Evolutionary conservation across 2,329 filamentous ascomycete genomes (phyloP).

Genomic region (Colletotrichum siamense): DNA sequence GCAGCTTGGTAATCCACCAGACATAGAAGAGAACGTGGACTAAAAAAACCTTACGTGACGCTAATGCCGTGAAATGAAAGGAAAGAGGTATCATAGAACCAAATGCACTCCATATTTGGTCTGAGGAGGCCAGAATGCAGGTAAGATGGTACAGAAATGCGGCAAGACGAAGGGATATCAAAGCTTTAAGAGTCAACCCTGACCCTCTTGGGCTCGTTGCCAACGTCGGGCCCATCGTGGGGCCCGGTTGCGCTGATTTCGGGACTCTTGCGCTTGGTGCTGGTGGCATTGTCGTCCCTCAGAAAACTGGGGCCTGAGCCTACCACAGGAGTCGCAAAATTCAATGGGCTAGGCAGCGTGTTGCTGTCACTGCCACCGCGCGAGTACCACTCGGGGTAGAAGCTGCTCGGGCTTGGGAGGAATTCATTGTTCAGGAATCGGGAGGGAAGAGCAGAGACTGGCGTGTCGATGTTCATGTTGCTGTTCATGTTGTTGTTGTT

Average conservation of each 20-base stretch:
- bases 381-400: constrained; percentile 92
- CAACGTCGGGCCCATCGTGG: constrained; percentile 45
- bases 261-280: constrained; percentile 61
- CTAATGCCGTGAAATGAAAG: constrained; percentile 18
- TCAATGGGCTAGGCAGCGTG: constrained; percentile 89
- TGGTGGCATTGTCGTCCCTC: constrained; percentile 54
- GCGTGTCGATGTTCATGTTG: constrained; percentile 62
- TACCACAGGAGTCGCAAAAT: constrained; percentile 83
- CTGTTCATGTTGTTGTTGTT: constrained; percentile 58
- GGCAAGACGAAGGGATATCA: not conserved
- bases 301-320: constrained; percentile 68
- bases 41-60: constrained; percentile 13
- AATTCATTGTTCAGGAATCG: constrained; percentile 89
- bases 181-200: constrained; percentile 51
- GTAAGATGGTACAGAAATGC: constrained; percentile 12
- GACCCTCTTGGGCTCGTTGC: constrained; percentile 57
- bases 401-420: constrained; percentile 87
- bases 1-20: not conserved
- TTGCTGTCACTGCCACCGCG: constrained; percentile 73
- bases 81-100: constrained; percentile 25
- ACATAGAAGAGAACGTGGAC: constrained; percentile 6
- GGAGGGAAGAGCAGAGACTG: constrained; percentile 91
- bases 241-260: constrained; percentile 49
- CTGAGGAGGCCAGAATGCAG: constrained; percentile 7
- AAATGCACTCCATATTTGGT: constrained; percentile 17